Conservation (phyloP, 1,284 basidiomycete genomes). For the Phellopilus nigrolimitatus region DNA sequence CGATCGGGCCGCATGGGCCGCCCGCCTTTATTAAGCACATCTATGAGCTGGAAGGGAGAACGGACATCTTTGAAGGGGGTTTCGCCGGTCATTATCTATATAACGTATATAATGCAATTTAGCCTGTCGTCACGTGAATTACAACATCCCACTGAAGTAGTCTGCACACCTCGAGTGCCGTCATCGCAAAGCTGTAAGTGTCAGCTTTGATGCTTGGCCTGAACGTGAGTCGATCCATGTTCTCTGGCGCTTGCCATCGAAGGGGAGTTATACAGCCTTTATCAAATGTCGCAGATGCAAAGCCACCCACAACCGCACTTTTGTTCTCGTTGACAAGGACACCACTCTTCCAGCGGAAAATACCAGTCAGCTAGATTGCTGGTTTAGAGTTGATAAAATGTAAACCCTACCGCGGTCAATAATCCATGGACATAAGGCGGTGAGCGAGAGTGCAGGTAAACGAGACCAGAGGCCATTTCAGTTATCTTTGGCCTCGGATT, state of each 20-base stretch:
- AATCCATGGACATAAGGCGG: conserved; percentile 18
- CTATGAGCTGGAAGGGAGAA: neutral
- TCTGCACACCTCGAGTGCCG: conserved; percentile 6
- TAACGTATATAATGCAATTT: neutral
- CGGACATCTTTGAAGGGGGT: conserved; percentile 6
- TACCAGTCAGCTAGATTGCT: neutral
- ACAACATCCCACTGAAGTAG: too few relatives aligned
- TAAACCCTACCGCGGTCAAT: conserved; percentile 7
- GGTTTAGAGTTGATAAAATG: neutral
- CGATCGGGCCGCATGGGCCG: conserved; percentile 7
- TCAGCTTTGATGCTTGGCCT: neutral
- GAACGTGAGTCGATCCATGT: neutral
- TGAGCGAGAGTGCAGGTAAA: conserved; percentile 10
- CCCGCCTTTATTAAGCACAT: neutral
- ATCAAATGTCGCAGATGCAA: conserved; percentile 17
- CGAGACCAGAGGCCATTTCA: conserved; percentile 14
- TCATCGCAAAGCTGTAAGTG: conserved; percentile 18
- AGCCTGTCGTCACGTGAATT: neutral
- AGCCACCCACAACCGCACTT: conserved; percentile 14
- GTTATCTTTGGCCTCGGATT: conserved; percentile 7
- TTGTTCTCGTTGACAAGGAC: conserved; percentile 12
- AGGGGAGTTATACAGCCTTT: neutral
- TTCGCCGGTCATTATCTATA: conserved; percentile 11
- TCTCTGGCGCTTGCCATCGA: conserved; percentile 14
- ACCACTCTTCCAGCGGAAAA: neutral